Percentiles rank a stretch among this genome's conserved stretches.
phyloP scores from a whole-genome alignment of 1,284 basidiomycete species.

The Apiotrichum gracile region DNA sequence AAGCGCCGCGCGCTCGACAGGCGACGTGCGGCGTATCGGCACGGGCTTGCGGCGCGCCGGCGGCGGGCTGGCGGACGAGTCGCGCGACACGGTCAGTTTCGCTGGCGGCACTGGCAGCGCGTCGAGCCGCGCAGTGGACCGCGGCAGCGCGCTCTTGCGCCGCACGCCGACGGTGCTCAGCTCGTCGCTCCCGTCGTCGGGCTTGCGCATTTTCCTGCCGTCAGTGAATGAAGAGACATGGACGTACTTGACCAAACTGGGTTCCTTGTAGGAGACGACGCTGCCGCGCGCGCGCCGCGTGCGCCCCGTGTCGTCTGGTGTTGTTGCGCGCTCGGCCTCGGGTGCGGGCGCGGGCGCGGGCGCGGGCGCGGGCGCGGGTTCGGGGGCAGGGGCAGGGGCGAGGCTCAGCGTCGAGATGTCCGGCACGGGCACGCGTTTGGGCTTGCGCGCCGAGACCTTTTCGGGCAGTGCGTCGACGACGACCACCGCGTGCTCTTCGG shows the following conservation, averaged over 20 bases:
- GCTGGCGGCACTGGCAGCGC: not conserved
- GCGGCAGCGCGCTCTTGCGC: constrained; percentile 14
- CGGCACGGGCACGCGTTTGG: not conserved
- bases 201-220: constrained; percentile 19
- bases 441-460: too few relatives aligned
- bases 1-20: not conserved
- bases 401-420: not conserved
- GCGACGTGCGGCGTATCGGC: not conserved
- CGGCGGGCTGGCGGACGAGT: not conserved
- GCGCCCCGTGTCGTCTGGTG: constrained; percentile 3
- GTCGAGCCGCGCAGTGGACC: not conserved
- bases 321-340: not conserved
- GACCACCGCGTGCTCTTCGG: too few relatives aligned
- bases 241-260: constrained; percentile 9
- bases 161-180: constrained; percentile 11
- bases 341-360: too few relatives aligned
- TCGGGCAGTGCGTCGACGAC: too few relatives aligned
- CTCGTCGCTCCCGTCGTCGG: constrained; percentile 14
- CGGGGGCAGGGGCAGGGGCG: not conserved
- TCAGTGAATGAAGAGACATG: not conserved
- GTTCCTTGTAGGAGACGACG: constrained; percentile 18
- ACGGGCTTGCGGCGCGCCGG: not conserved
- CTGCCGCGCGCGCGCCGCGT: constrained; percentile 9
- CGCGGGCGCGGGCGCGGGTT: not conserved
- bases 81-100: not conserved